These are phyloP conservation scores for Aspergillus leporis DNA, from an alignment of 495 filamentous ascomycete species.

Conservation along the genomic window DNA sequence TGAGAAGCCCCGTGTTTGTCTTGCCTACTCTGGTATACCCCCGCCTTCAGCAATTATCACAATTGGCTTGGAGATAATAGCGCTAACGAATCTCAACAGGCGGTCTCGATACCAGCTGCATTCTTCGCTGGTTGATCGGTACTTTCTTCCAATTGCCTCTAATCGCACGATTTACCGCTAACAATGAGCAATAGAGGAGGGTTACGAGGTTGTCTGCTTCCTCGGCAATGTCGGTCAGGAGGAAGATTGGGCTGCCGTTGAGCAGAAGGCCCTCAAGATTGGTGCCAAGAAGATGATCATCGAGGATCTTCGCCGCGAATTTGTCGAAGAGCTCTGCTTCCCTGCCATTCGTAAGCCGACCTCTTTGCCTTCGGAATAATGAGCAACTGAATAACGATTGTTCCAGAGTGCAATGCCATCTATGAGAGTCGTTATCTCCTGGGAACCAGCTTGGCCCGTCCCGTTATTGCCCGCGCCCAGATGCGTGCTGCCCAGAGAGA, in stretches of 20 bases:
- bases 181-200: slow-evolving; percentile 13
- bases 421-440: slow-evolving; percentile 83
- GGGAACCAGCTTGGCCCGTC: slow-evolving; percentile 81
- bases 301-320: slow-evolving; percentile 48
- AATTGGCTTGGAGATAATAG: background rate
- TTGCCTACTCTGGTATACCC: slow-evolving; percentile 19
- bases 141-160: background rate
- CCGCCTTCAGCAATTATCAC: background rate
- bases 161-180: background rate
- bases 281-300: slow-evolving; percentile 22
- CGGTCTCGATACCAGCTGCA: slow-evolving; percentile 21
- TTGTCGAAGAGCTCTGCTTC: slow-evolving; percentile 86
- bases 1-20: slow-evolving; percentile 20
- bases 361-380: background rate
- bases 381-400: background rate
- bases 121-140: slow-evolving; percentile 21
- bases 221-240: slow-evolving; percentile 22
- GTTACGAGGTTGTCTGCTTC: slow-evolving; percentile 21
- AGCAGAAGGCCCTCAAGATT: slow-evolving; percentile 20
- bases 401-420: slow-evolving; percentile 69
- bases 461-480: slow-evolving; percentile 84
- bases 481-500: slow-evolving; percentile 63
- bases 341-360: slow-evolving; percentile 59
- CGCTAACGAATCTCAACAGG: slow-evolving; percentile 13
- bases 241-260: slow-evolving; percentile 21